Evolutionary conservation across 768 basidiomycete species (phyloP), one percentile per base, ranked within the genome.

Genomic region (Saitozyma sp.): DNA sequence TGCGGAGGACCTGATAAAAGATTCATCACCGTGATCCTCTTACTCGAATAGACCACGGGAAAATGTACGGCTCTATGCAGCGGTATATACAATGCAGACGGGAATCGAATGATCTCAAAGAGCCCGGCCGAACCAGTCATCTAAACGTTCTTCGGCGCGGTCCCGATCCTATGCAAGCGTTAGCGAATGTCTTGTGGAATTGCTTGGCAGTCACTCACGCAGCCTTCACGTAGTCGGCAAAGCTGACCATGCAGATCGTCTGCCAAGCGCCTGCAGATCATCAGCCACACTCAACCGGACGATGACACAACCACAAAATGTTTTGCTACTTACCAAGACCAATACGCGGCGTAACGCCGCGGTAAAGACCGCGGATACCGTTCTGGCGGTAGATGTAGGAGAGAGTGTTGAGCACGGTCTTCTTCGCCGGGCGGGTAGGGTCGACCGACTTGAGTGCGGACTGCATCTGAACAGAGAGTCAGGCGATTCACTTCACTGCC

Each of bases 381-480:
- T 95, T 97, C 81, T 93, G 91, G 78, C 85, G 87, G 86, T 98
- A 98, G 76, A 99, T 90, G 82, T 92, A 97, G n/a, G 80, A 83
- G 59, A 98, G 82, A 0, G 94, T 98, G 82, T 90, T 95, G 71
- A 91, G 61, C 58, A 98, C 91, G 4, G 93, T 98, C 57, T 91
- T 84, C 80, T 77, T 98, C 49, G 86, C 90, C 0, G 94, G 93
- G 52, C 93, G 88, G 76, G 91, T 91, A 19, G 84, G 84, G 73
- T 85, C 85, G 42, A 80, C 77, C n/a, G 85, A 76, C 57, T 98
- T 98, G 29, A 91, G 87, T 89, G 98, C 97, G 54, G 92, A 95
- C 86, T 99, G 96, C 96, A 99, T 98, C 91, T 96, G 66, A 29
- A 63, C 29, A 64, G 51, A 62, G 63, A 8, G 19, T 56, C 45